These are phyloP conservation scores for Fusarium sublunatum DNA, from an alignment of 2,329 filamentous ascomycete species.

Conservation along the genomic window DNA sequence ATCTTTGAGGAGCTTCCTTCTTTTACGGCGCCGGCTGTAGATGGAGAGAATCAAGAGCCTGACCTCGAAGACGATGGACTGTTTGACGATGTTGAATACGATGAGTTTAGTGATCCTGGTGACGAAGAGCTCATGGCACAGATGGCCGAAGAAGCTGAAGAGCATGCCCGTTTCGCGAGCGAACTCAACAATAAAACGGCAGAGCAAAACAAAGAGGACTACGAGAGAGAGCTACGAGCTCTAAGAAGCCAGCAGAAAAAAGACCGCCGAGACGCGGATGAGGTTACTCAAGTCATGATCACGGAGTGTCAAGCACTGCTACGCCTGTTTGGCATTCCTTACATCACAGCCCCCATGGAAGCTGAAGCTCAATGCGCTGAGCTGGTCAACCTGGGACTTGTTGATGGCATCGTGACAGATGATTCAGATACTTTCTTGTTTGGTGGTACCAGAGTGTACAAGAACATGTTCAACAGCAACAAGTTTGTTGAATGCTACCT, in stretches of 20 bases:
- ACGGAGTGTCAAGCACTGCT: slow-evolving; percentile 93
- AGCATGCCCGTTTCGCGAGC: slow-evolving; percentile 92
- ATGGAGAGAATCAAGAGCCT: slow-evolving; percentile 4
- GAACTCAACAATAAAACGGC: slow-evolving; percentile 82
- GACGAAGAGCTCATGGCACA: slow-evolving; percentile 90
- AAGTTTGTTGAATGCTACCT: slow-evolving; percentile 99
- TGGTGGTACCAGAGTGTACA: slow-evolving; percentile 95
- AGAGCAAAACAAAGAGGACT: slow-evolving; percentile 77
- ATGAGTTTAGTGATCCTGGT: slow-evolving; percentile 85
- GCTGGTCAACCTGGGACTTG: slow-evolving; percentile 84
- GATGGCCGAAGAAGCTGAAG: slow-evolving; percentile 89
- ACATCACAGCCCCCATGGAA: slow-evolving; percentile 98
- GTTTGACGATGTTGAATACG: slow-evolving; percentile 72
- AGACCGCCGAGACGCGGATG: slow-evolving; percentile 93
- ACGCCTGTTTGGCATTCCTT: slow-evolving; percentile 90
- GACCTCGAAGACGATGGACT: slow-evolving; percentile 55
- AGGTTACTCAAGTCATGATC: slow-evolving; percentile 96
- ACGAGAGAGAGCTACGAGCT: slow-evolving; percentile 87
- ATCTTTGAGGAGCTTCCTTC: slow-evolving; percentile 30
- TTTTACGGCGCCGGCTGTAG: not conserved
- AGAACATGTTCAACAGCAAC: slow-evolving; percentile 99
- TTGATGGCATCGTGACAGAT: slow-evolving; percentile 97
- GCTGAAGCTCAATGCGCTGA: slow-evolving; percentile 97
- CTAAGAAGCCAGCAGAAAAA: slow-evolving; percentile 96
- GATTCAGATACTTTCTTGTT: slow-evolving; percentile 98